Conservation (phyloP, 2,329 filamentous ascomycete genomes). For the Parasarocladium wereldwijsianum region DNA sequence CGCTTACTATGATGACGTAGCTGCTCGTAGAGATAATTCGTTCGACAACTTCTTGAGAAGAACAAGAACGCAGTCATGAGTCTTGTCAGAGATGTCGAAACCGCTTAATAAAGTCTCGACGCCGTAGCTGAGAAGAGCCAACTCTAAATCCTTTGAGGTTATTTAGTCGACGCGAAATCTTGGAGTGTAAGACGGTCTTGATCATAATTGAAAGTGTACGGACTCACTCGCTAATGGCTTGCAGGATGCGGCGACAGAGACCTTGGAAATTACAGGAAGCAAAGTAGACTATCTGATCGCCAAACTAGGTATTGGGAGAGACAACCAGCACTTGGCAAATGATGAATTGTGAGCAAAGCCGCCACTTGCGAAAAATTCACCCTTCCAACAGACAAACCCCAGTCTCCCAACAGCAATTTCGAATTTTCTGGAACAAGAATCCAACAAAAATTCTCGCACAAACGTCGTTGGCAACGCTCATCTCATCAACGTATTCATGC, state of each 20-base stretch:
- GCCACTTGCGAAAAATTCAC: background rate
- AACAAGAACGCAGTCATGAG: conserved; percentile 25
- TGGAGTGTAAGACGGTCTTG: conserved; percentile 6
- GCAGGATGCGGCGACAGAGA: background rate
- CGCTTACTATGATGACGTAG: background rate
- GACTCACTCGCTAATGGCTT: too few species aligned
- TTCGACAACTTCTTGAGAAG: conserved; percentile 25
- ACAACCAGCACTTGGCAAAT: background rate
- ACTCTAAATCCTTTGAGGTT: background rate
- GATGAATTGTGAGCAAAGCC: background rate
- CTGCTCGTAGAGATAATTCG: conserved; percentile 20
- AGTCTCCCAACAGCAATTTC: background rate
- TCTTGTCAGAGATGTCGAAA: conserved; percentile 22
- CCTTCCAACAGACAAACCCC: background rate
- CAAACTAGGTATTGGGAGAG: conserved; percentile 24
- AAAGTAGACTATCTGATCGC: conserved; percentile 34
- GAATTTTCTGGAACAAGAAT: conserved; percentile 1
- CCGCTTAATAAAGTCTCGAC: background rate
- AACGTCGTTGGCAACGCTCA: conserved; percentile 37
- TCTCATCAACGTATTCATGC: conserved; percentile 34
- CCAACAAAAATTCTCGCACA: conserved; percentile 16
- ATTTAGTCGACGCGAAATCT: background rate
- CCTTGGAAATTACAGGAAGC: conserved; percentile 15
- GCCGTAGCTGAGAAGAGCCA: background rate
- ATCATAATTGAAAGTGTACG: too few species aligned